These are phyloP conservation scores for Pichia exigua DNA, from an alignment of 805 yeast species.

Conservation along the genomic window DNA sequence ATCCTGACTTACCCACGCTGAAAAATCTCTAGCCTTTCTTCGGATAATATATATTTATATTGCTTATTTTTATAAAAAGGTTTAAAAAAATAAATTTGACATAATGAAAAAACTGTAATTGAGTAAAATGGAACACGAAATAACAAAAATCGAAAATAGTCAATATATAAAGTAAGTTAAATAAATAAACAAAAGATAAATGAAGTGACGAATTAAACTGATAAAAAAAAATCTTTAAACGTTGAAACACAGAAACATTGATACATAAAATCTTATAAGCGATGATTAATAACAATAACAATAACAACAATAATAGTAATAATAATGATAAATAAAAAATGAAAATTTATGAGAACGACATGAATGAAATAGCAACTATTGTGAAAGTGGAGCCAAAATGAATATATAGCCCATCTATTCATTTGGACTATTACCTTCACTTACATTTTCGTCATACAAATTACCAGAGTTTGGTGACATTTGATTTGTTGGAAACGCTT, in stretches of 20 bases:
- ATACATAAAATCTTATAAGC: neutral
- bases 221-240: neutral
- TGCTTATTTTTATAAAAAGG: neutral
- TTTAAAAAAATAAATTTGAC: neutral
- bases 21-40: neutral
- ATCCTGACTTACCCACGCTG: constrained; percentile 40
- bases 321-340: too few species aligned
- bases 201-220: neutral
- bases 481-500: constrained; percentile 16
- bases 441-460: neutral
- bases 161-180: neutral
- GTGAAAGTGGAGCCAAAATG: too few species aligned
- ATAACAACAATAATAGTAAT: too few species aligned
- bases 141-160: neutral
- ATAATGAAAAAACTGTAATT: neutral
- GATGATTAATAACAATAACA: neutral
- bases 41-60: neutral
- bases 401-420: neutral
- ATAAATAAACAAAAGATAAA: neutral
- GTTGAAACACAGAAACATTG: neutral
- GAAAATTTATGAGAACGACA: neutral
- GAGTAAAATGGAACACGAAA: neutral
- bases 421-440: neutral
- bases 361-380: too few species aligned
- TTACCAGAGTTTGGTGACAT: constrained; percentile 9